Evolutionary conservation across 768 basidiomycete genomes (phyloP), one percentile per base, ranked within the genome.

Genomic region (Candolleomyces aberdarensis): DNA sequence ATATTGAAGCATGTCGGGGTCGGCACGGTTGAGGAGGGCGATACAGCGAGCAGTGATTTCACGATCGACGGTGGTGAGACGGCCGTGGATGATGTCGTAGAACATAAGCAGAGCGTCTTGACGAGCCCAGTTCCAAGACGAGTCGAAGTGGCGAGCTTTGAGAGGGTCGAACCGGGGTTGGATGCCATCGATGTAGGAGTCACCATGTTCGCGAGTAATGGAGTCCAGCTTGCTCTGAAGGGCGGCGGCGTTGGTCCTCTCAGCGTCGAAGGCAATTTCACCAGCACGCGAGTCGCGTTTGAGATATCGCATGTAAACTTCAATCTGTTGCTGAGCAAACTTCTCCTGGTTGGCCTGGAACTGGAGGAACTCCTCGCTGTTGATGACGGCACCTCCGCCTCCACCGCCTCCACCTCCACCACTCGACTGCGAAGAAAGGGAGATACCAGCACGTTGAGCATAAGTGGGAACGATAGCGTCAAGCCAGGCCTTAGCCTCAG

Each of bases 121-220:
- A 62, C 96, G 89, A 49, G 91, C 96, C 97, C 97, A 99, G 71
- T 99, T 99, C 97, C 96, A 99, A 6, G 91, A 94, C 2, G 96
- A 98, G 72, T 98, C 96, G 80, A 99, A 98, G 71, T 90, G 95
- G 50, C 97, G 92, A 13, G 96, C 97, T 76, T 99, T 98, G 68
- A 98, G 81, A 2, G 92, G 88, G 69, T 96, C 93, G 75, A 99
- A 99, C 60, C 85, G 82, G 10, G 97, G 97, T 69, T 96, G 91
- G 62, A 98, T 96, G 48, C 97, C 97, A 36, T 96, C 89, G 62
- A 98, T 80, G 75, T 99, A 99, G 0, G 81, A 73, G 59, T 98
- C 96, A 31, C 97, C 97, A 65, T 99, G 97, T 71, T 99, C 97
- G 63, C 85, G 83, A 49, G 85, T 79, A 71, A 99, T 94, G 62